Conservation (phyloP, 2,329 filamentous ascomycete genomes). For the Neonectria magnoliae region DNA sequence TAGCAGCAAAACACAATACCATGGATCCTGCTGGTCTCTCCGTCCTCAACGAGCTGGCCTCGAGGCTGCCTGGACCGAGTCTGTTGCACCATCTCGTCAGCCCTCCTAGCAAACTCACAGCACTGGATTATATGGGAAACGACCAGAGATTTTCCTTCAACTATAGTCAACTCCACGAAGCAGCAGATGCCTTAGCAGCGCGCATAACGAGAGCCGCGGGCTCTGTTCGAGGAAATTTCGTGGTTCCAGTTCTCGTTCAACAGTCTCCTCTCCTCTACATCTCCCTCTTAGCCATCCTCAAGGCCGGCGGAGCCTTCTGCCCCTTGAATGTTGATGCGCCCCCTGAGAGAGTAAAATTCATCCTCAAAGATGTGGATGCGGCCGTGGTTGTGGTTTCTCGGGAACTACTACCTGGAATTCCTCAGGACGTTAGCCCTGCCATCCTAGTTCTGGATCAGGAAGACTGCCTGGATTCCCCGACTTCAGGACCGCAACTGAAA, state of each 20-base stretch:
- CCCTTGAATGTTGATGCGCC: conserved; percentile 84
- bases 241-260: conserved; percentile 81
- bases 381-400: conserved; percentile 72
- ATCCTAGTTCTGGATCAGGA: conserved; percentile 52
- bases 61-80: conserved; percentile 53
- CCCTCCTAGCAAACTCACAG: conserved; percentile 36
- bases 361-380: conserved; percentile 80
- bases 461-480: conserved; percentile 9
- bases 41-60: conserved; percentile 57
- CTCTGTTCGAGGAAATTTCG: conserved; percentile 46
- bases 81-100: conserved; percentile 70
- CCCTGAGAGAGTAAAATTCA: conserved; percentile 79
- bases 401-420: conserved; percentile 55
- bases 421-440: conserved; percentile 43
- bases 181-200: conserved; percentile 65
- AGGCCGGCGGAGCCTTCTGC: conserved; percentile 86
- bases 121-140: conserved; percentile 47
- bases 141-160: conserved; percentile 56
- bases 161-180: conserved; percentile 70
- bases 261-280: conserved; percentile 84
- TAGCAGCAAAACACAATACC: conserved; percentile 10
- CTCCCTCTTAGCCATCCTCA: conserved; percentile 78
- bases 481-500: conserved; percentile 4
- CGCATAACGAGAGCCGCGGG: conserved; percentile 50
- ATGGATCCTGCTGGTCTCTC: conserved; percentile 50